Percentiles rank a stretch among this genome's conserved stretches.
Evolutionary conservation across 2,329 filamentous ascomycete species (phyloP).

Genomic region (Mycosphaerelloides madeirae): DNA sequence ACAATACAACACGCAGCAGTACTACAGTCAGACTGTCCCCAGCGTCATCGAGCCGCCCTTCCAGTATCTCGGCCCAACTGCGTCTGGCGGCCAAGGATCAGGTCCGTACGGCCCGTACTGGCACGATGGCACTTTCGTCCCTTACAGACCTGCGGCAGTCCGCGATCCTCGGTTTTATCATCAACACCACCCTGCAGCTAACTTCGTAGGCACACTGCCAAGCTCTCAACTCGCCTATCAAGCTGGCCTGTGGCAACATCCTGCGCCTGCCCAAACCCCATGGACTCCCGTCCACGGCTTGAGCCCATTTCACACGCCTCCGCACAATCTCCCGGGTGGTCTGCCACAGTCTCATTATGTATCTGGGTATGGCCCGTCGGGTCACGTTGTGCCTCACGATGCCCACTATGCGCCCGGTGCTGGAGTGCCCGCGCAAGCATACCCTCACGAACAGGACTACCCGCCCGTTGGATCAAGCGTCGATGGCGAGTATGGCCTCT

Average conservation of each 20-base stretch:
- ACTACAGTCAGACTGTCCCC: constrained; percentile 48
- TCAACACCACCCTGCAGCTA: constrained; percentile 19
- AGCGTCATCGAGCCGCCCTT: constrained; percentile 57
- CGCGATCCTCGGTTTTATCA: constrained; percentile 48
- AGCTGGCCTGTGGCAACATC: constrained; percentile 21
- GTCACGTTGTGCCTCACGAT: neutral
- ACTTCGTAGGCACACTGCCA: constrained; percentile 17
- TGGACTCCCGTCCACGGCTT: constrained; percentile 8
- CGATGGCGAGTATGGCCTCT: constrained; percentile 36
- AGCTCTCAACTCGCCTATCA: constrained; percentile 19
- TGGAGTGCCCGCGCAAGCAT: neutral
- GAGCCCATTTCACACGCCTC: constrained; percentile 11
- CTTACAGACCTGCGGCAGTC: constrained; percentile 56
- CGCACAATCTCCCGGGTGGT: neutral
- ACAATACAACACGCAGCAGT: constrained; percentile 30
- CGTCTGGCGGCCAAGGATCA: constrained; percentile 51
- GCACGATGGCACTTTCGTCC: constrained; percentile 58
- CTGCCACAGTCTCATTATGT: constrained; percentile 1
- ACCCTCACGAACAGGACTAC: neutral
- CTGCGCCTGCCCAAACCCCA: constrained; percentile 8
- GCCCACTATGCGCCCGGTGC: neutral
- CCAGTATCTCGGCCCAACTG: constrained; percentile 56
- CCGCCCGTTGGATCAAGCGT: constrained; percentile 2
- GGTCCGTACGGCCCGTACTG: constrained; percentile 59
- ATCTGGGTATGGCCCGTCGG: neutral